phyloP scores from a whole-genome alignment of 1,139 yeast genomes.

The Taphrina wiesneri region DNA sequence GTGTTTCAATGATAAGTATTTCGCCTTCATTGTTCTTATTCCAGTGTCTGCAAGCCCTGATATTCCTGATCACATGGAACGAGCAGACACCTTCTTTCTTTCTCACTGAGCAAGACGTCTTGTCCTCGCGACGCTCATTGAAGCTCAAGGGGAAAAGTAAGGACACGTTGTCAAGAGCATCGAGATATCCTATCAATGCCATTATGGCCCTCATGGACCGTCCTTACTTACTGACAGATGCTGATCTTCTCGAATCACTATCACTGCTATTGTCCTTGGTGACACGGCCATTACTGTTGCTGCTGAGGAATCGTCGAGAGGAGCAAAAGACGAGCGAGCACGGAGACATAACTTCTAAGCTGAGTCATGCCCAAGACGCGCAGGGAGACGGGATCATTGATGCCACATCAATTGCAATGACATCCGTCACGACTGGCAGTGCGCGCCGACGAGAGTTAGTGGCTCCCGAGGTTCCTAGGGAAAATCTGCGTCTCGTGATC shows the following conservation, averaged over 20 bases:
- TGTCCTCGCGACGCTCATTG: constrained; percentile 52
- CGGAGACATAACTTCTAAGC: neutral
- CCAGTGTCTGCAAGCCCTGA: constrained; percentile 75
- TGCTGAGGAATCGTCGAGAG: neutral
- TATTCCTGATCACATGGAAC: constrained; percentile 68
- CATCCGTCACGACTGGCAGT: neutral
- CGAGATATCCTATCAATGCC: constrained; percentile 69
- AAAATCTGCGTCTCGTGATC: constrained; percentile 63
- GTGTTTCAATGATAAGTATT: constrained; percentile 42
- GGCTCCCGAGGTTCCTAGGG: constrained; percentile 66
- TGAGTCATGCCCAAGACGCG: too few species aligned
- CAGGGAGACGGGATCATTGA: neutral
- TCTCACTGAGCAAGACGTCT: constrained; percentile 71
- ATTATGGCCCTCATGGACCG: constrained; percentile 65
- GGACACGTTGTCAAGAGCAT: constrained; percentile 48
- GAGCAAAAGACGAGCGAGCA: too few species aligned
- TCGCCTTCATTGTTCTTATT: constrained; percentile 66
- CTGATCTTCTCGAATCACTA: constrained; percentile 70
- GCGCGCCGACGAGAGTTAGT: neutral
- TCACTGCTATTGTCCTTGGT: constrained; percentile 75
- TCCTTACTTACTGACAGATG: constrained; percentile 65
- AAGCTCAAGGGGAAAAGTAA: constrained; percentile 48
- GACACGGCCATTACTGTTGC: constrained; percentile 61
- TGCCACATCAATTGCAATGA: constrained; percentile 32
- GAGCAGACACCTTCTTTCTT: constrained; percentile 72